These are phyloP conservation scores for Claviceps citrina DNA, from an alignment of 2,329 filamentous ascomycete genomes.

Conservation along the genomic window DNA sequence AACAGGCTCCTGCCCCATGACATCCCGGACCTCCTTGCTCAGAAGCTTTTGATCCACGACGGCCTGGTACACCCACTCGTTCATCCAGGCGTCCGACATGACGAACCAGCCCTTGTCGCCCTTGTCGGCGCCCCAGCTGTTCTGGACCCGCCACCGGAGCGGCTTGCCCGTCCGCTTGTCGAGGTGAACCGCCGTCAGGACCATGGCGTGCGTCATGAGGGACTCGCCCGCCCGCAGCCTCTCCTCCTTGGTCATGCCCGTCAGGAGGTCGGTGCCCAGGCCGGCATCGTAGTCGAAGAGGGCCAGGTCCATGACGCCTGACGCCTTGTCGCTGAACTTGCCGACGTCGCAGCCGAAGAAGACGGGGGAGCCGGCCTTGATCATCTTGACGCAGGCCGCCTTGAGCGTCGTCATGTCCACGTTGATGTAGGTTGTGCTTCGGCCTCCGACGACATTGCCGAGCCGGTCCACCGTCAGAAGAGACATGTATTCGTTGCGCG, in stretches of 20 bases:
- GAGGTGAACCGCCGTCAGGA: constrained; percentile 71
- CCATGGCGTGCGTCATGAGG: constrained; percentile 87
- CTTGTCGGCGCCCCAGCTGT: constrained; percentile 54
- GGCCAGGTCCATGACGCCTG: constrained; percentile 66
- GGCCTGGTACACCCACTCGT: constrained; percentile 72
- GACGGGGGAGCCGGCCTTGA: constrained; percentile 61
- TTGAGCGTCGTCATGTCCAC: constrained; percentile 62
- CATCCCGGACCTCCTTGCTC: constrained; percentile 48
- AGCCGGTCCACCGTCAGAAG: constrained; percentile 64
- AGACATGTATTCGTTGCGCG: constrained; percentile 56
- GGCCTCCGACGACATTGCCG: constrained; percentile 66
- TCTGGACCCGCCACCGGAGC: constrained; percentile 74
- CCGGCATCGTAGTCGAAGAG: constrained; percentile 69
- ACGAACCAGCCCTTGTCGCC: constrained; percentile 78
- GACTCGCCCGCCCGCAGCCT: constrained; percentile 59
- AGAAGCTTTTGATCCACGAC: constrained; percentile 63
- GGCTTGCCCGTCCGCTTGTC: constrained; percentile 45
- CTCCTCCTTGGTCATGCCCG: constrained; percentile 60
- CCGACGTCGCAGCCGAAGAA: constrained; percentile 87
- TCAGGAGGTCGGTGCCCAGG: constrained; percentile 62
- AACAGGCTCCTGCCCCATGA: constrained; percentile 54
- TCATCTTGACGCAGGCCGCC: constrained; percentile 57
- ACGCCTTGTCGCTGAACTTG: constrained; percentile 53
- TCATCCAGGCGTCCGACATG: constrained; percentile 71
- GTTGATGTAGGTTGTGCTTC: constrained; percentile 67